phyloP scores from a whole-genome alignment of 192 early-diverging fungal species.

The Glomus cerebriforme region DNA sequence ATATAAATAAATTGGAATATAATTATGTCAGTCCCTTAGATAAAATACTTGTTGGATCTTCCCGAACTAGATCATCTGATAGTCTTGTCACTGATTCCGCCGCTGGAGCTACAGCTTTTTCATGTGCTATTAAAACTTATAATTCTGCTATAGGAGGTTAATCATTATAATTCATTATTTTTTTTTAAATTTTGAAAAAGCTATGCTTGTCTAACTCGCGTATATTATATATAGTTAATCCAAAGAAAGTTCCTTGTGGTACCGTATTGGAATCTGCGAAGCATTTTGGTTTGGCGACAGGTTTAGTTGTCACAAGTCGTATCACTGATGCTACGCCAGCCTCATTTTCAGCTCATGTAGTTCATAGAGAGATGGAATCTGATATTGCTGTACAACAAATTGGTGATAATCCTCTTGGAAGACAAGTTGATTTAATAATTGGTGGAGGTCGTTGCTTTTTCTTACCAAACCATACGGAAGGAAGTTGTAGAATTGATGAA shows the following conservation, averaged over 20 bases:
- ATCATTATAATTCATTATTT: background rate
- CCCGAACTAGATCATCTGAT: conserved; percentile 80
- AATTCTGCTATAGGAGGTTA: conserved; percentile 90
- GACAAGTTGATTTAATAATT: conserved; percentile 84
- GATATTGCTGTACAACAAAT: conserved; percentile 90
- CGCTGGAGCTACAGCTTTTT: conserved; percentile 95
- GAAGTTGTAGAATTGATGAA: conserved; percentile 79
- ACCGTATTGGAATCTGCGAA: conserved; percentile 96
- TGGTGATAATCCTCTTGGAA: conserved; percentile 84
- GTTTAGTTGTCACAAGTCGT: conserved; percentile 89
- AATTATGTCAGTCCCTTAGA: conserved; percentile 58
- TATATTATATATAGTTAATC: conserved; percentile 50
- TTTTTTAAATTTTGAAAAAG: too few species aligned
- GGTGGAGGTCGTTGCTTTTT: conserved; percentile 93
- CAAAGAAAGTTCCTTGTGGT: conserved; percentile 74
- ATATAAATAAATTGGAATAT: conserved; percentile 54
- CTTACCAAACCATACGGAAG: conserved; percentile 61
- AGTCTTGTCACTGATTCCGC: conserved; percentile 94
- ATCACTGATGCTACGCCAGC: conserved; percentile 94
- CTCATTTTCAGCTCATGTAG: conserved; percentile 80
- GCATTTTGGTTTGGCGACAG: conserved; percentile 76
- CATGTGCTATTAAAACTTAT: conserved; percentile 88
- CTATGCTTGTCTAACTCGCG: too few species aligned
- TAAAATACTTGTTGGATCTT: conserved; percentile 80
- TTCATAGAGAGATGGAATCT: conserved; percentile 76